phyloP scores from a whole-genome alignment of 2,329 filamentous ascomycete species.

The Intubia oerlemansii region DNA sequence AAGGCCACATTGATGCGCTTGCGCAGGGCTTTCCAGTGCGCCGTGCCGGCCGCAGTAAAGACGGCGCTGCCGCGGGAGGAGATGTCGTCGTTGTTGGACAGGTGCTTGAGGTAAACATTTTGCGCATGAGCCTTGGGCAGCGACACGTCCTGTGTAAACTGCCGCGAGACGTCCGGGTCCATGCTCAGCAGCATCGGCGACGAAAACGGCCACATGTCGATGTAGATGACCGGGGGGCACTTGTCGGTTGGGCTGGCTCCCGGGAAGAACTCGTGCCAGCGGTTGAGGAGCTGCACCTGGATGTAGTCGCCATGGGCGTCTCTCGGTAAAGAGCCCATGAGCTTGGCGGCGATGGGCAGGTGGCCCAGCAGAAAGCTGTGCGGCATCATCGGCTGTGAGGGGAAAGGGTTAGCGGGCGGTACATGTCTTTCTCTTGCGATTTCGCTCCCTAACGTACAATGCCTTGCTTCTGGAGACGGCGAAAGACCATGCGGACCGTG shows the following conservation, averaged over 20 bases:
- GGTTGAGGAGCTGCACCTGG: constrained; percentile 6
- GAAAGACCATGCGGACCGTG: neutral
- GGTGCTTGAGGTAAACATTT: constrained; percentile 5
- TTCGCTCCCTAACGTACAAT: neutral
- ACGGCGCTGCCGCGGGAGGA: constrained; percentile 16
- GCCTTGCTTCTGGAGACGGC: neutral
- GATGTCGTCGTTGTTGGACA: constrained; percentile 14
- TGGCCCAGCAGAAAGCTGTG: constrained; percentile 9
- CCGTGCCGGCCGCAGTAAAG: no score
- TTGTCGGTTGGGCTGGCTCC: neutral
- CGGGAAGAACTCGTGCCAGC: constrained; percentile 7
- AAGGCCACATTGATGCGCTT: constrained; percentile 17
- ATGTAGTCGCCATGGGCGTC: constrained; percentile 9
- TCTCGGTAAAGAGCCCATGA: constrained; percentile 6
- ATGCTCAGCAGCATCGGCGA: constrained; percentile 7
- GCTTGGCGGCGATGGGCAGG: constrained; percentile 6
- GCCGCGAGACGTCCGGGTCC: constrained; percentile 4
- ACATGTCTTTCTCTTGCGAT: neutral
- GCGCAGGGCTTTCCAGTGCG: constrained; percentile 16
- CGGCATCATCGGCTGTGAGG: constrained; percentile 9
- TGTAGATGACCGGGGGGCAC: constrained; percentile 5
- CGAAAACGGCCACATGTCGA: constrained; percentile 6
- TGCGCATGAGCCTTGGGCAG: constrained; percentile 4
- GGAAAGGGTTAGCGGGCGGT: no score
- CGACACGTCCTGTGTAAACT: constrained; percentile 5